Evolutionary conservation across 306 rosid genomes (phyloP).

Genomic region (Medicago lupulina): DNA sequence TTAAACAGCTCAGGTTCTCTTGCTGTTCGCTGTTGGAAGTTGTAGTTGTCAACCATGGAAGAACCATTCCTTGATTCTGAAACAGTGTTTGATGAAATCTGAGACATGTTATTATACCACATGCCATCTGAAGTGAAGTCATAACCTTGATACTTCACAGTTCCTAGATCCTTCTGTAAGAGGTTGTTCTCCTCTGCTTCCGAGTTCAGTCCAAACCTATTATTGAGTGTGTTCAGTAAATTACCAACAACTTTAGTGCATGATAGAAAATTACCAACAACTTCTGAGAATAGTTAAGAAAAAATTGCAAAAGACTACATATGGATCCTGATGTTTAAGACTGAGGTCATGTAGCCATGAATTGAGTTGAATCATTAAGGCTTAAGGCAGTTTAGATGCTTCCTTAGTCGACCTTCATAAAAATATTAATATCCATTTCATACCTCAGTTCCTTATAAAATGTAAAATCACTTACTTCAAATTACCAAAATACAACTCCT

Average conservation of each 20-base stretch:
- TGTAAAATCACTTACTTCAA: neutral
- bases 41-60: conserved; percentile 45
- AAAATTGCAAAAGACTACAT: neutral
- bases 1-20: conserved; percentile 52
- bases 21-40: conserved; percentile 48
- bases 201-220: conserved; percentile 53
- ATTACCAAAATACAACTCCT: neutral
- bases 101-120: conserved; percentile 62
- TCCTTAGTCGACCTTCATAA: conserved; percentile 4
- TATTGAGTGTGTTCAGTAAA: conserved; percentile 40
- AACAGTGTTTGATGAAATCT: conserved; percentile 46
- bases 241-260: neutral
- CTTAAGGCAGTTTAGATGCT: conserved; percentile 1
- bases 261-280: conserved; percentile 15
- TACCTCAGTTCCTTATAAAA: neutral
- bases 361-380: conserved; percentile 16
- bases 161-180: conserved; percentile 59
- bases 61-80: conserved; percentile 55
- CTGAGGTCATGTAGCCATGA: neutral
- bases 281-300: neutral
- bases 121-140: conserved; percentile 54
- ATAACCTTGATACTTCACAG: conserved; percentile 52
- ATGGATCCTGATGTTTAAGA: neutral
- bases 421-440: conserved; percentile 28
- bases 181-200: conserved; percentile 59